Evolutionary conservation across 192 early-diverging fungal genomes (phyloP).

Genomic region (Backusella liffmaniae): DNA sequence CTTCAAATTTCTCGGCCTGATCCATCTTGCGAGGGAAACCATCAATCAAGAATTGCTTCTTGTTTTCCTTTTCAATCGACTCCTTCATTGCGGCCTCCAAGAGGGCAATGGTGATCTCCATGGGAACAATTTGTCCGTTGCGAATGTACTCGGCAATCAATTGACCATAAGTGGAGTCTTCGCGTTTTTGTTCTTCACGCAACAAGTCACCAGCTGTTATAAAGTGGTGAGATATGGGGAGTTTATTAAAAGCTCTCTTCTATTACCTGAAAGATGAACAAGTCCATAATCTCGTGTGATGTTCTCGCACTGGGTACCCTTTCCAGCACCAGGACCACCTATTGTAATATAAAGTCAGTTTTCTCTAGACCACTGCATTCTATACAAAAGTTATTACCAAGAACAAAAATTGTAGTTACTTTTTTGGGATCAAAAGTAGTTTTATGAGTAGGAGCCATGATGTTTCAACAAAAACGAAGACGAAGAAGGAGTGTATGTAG

Average conservation of each 20-base stretch:
- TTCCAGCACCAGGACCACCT: conserved; percentile 84
- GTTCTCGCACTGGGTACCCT: conserved; percentile 92
- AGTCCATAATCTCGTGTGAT: conserved; percentile 88
- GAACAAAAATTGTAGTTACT: conserved; percentile 32
- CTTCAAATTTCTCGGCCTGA: conserved; percentile 91
- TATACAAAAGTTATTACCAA: conserved; percentile 10
- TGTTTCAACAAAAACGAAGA: not conserved
- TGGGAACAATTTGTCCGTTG: conserved; percentile 92
- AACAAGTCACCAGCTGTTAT: conserved; percentile 87
- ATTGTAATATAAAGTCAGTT: not conserved
- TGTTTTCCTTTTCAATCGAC: conserved; percentile 47
- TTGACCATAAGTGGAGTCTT: conserved; percentile 79
- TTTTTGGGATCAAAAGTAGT: conserved; percentile 21
- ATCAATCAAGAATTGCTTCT: conserved; percentile 84
- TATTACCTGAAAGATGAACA: conserved; percentile 83
- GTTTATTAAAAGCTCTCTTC: not conserved
- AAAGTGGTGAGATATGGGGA: not conserved
- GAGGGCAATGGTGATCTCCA: conserved; percentile 89
- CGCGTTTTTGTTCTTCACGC: conserved; percentile 81
- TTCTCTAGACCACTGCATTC: not conserved
- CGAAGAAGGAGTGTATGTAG: not conserved
- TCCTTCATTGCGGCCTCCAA: conserved; percentile 86
- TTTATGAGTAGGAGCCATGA: not conserved
- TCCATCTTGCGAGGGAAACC: conserved; percentile 94
- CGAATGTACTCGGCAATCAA: conserved; percentile 88